These are phyloP conservation scores for Platanthera guangdongensis DNA, from an alignment of 106 monocot species.

Conservation along the genomic window DNA sequence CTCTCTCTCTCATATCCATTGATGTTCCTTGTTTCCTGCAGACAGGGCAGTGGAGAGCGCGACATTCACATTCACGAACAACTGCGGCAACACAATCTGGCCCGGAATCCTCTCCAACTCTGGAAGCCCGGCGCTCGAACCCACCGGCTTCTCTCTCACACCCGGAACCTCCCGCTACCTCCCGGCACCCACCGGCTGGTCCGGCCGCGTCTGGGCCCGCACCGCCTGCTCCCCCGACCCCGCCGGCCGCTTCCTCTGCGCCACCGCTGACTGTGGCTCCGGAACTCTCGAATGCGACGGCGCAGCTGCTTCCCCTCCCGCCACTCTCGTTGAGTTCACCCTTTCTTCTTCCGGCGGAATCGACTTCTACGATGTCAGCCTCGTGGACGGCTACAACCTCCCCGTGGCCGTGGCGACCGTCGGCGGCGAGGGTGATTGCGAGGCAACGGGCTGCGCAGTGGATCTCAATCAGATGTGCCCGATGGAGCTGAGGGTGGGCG, in stretches of 20 bases:
- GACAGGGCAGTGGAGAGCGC: background rate
- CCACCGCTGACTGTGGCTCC: slow-evolving; percentile 72
- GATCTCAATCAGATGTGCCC: slow-evolving; percentile 52
- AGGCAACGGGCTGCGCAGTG: slow-evolving; percentile 26
- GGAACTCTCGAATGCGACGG: slow-evolving; percentile 50
- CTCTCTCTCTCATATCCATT: background rate
- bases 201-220: slow-evolving; percentile 72
- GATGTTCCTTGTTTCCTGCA: background rate
- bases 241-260: slow-evolving; percentile 36
- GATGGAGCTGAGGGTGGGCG: slow-evolving; percentile 35
- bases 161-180: background rate
- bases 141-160: slow-evolving; percentile 1
- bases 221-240: slow-evolving; percentile 47
- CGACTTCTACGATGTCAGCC: slow-evolving; percentile 79
- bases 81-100: slow-evolving; percentile 6
- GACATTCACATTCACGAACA: background rate
- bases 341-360: slow-evolving; percentile 16
- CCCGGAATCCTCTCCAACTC: slow-evolving; percentile 5
- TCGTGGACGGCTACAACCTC: slow-evolving; percentile 81
- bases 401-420: slow-evolving; percentile 37
- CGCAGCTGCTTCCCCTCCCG: slow-evolving; percentile 52
- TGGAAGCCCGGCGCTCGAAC: background rate
- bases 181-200: slow-evolving; percentile 37
- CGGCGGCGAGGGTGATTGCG: slow-evolving; percentile 18
- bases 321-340: slow-evolving; percentile 65